phyloP scores from a whole-genome alignment of 306 rosid species.

The Dicorynia guianensis region DNA sequence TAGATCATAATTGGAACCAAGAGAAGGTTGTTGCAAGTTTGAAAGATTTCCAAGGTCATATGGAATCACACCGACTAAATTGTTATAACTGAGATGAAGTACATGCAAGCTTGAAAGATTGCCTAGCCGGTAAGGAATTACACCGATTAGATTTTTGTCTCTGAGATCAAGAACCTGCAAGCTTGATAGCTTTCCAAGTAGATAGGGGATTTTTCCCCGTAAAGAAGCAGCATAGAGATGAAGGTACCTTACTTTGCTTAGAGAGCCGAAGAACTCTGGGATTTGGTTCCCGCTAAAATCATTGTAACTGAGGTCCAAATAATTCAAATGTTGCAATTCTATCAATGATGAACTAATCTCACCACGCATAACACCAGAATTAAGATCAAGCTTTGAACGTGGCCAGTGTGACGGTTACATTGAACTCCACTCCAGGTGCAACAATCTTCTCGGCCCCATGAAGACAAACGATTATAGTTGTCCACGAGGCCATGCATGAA shows the following conservation, averaged over 20 bases:
- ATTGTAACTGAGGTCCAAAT: slow-evolving; percentile 18
- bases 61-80: background rate
- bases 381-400: background rate
- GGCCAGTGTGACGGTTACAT: background rate
- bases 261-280: slow-evolving; percentile 37
- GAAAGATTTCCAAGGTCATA: background rate
- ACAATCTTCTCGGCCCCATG: background rate
- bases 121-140: background rate
- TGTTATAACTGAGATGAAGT: background rate
- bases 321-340: slow-evolving; percentile 11
- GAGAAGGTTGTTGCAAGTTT: background rate
- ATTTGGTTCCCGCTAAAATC: background rate
- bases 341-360: slow-evolving; percentile 30
- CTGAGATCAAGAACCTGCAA: background rate
- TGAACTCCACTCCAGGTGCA: background rate
- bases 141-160: background rate
- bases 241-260: slow-evolving; percentile 17
- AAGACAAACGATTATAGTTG: background rate
- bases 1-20: background rate
- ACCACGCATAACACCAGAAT: background rate
- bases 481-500: background rate
- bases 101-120: background rate
- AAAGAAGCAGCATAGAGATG: background rate
- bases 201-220: slow-evolving; percentile 17
- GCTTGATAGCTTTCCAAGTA: slow-evolving; percentile 38